These are phyloP conservation scores for Cylindrotheca closterium DNA, from an alignment of 108 stramenopile species.

Conservation along the genomic window DNA sequence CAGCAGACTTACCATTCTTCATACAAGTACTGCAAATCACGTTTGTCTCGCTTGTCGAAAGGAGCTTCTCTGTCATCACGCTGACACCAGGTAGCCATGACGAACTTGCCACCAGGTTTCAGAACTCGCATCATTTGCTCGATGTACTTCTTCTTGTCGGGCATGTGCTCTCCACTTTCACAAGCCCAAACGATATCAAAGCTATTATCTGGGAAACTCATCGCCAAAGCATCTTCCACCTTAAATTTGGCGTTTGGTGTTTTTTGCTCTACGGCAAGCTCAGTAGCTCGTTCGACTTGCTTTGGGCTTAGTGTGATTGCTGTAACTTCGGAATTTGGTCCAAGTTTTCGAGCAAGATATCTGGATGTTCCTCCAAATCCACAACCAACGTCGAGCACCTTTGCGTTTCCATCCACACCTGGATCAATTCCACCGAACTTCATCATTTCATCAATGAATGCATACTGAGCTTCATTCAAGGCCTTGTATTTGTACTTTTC, in stretches of 20 bases:
- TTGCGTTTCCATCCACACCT: slow-evolving; percentile 42
- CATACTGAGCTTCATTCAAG: slow-evolving; percentile 93
- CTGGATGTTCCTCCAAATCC: slow-evolving; percentile 95
- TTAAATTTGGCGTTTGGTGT: slow-evolving; percentile 81
- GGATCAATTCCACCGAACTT: slow-evolving; percentile 81
- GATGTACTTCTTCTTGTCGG: slow-evolving; percentile 94
- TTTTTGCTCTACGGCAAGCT: slow-evolving; percentile 85
- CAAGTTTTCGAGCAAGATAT: slow-evolving; percentile 88
- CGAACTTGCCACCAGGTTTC: slow-evolving; percentile 94
- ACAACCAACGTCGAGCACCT: slow-evolving; percentile 96
- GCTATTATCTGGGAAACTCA: slow-evolving; percentile 91
- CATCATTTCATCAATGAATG: slow-evolving; percentile 98
- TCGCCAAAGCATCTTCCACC: slow-evolving; percentile 93
- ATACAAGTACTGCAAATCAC: slow-evolving; percentile 92
- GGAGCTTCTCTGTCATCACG: slow-evolving; percentile 83
- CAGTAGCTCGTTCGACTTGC: slow-evolving; percentile 90
- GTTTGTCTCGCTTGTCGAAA: slow-evolving; percentile 85
- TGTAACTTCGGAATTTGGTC: slow-evolving; percentile 74
- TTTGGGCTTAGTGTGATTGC: slow-evolving; percentile 93
- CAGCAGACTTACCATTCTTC: slow-evolving; percentile 83
- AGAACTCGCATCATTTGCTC: slow-evolving; percentile 96
- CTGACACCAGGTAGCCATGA: slow-evolving; percentile 97
- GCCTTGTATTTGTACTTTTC: slow-evolving; percentile 88
- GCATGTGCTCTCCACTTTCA: slow-evolving; percentile 98
- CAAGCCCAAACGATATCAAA: slow-evolving; percentile 99